Evolutionary conservation across 768 basidiomycete species (phyloP), one percentile per base, ranked within the genome.

Genomic region (Naganishia vaughanmartiniae): DNA sequence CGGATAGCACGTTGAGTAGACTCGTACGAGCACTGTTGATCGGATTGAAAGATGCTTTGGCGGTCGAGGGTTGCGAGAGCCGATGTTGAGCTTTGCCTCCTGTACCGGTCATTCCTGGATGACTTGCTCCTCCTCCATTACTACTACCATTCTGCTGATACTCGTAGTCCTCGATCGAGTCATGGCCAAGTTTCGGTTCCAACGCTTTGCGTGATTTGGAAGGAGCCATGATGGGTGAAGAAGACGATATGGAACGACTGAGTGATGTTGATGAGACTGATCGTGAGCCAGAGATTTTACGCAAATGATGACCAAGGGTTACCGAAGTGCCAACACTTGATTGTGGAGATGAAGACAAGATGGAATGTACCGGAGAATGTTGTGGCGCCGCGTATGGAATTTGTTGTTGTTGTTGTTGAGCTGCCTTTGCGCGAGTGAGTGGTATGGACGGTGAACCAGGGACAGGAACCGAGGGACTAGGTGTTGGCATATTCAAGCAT

Each of bases 91-190:
- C 24, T 26, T 63, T 63, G 39, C 60, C 39, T 15, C 34, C 24
- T 9, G 42, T 15, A 28, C 39, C 39, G 10, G 19, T 28, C 7
- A 15, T 30, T 4, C n/a, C n/a, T 14, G 60, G 26, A 14, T 45
- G 39, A 30, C 60, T 46, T 12, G 36, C 60, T n/a, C 21, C 60
- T 26, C 57, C 39, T n/a, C n/a, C 24, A 2, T 6, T 24, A 26
- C 6, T 26, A 19, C 30, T 34, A 5, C 26, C 30, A 5, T 42
- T 26, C 39, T 63, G 60, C 60, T 42, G 36, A 45, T 63, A 45
- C 60, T 63, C 39, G 39, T 63, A 63, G 12, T 63, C 60, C 39
- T 63, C 60, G 24, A 63, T 63, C n/a, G 60, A 42, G n/a, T 63
- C 60, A 26, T 63, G 60, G 26, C 60, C 60, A n/a, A 63, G 60